A percentile compares a stretch with the other conserved stretches of the same genome.
phyloP scores from a whole-genome alignment of 176 grass and related monocot species.

The Oryza longistaminata region DNA sequence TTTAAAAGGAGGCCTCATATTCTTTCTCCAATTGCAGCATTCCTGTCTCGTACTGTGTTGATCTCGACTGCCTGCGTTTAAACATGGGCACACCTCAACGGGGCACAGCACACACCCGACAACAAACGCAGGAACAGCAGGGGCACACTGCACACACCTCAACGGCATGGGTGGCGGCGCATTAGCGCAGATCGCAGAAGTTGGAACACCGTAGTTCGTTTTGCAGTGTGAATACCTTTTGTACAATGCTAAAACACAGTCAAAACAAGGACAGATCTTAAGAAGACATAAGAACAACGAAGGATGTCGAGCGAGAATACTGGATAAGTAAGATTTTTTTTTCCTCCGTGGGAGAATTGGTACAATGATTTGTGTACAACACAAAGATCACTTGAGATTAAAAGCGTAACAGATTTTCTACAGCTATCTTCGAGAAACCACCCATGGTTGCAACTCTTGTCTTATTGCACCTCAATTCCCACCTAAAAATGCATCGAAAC shows the following conservation, averaged over 20 bases:
- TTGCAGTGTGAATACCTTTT: not conserved
- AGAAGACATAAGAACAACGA: not conserved
- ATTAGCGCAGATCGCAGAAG: too few species aligned
- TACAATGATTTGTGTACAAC: slow-evolving; percentile 49
- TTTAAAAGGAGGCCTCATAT: too few species aligned
- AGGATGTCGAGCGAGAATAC: not conserved
- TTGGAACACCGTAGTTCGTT: not conserved
- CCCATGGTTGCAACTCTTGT: slow-evolving; percentile 2
- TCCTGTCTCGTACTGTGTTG: too few species aligned
- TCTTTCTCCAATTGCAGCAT: too few species aligned
- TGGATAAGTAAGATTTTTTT: not conserved
- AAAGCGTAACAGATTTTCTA: slow-evolving; percentile 30
- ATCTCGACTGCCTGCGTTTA: too few species aligned
- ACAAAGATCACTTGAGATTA: slow-evolving; percentile 38
- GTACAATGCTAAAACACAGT: slow-evolving; percentile 22
- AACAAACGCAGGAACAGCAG: too few species aligned
- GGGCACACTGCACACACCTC: too few species aligned
- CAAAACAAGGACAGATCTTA: not conserved
- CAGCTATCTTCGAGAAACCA: slow-evolving; percentile 31
- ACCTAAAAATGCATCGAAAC: slow-evolving; percentile 20
- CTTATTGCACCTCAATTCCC: slow-evolving; percentile 42
- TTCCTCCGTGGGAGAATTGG: slow-evolving; percentile 1
- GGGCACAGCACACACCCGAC: too few species aligned
- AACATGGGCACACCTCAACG: too few species aligned
- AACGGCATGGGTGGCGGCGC: too few species aligned